These are phyloP conservation scores for Boletus patriciae DNA, from an alignment of 768 basidiomycete genomes.

Conservation along the genomic window DNA sequence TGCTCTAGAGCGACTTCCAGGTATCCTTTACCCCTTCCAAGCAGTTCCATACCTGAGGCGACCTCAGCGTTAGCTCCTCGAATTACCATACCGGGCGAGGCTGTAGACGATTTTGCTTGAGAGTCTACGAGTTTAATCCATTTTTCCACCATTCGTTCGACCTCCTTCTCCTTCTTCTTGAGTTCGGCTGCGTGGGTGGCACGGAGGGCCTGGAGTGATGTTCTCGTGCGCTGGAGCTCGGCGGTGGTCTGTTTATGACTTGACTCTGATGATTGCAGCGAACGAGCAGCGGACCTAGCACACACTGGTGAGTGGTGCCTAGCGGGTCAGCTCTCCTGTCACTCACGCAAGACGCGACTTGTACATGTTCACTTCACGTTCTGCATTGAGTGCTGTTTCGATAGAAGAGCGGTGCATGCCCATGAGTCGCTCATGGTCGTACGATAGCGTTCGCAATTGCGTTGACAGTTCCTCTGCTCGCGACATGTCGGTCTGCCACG, in stretches of 20 bases:
- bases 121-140: constrained; percentile 71
- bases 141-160: constrained; percentile 70
- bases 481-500: constrained; percentile 65
- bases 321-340: not conserved
- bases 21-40: constrained; percentile 53
- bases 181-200: constrained; percentile 67
- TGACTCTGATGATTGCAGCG: constrained; percentile 57
- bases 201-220: constrained; percentile 65
- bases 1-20: constrained; percentile 71
- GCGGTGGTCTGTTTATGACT: constrained; percentile 68
- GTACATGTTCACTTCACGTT: constrained; percentile 72
- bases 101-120: constrained; percentile 56
- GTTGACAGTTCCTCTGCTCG: constrained; percentile 75
- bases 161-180: constrained; percentile 79
- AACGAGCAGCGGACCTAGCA: constrained; percentile 50
- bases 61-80: constrained; percentile 52
- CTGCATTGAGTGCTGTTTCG: constrained; percentile 68
- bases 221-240: constrained; percentile 73
- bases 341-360: constrained; percentile 74
- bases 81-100: constrained; percentile 50
- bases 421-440: constrained; percentile 75
- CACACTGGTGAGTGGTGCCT: constrained; percentile 6
- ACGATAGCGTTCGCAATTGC: constrained; percentile 72
- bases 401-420: constrained; percentile 60
- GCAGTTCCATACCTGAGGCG: constrained; percentile 43